Conservation (phyloP, 176 grass and related monocot species). For the Musa schizocarpa region DNA sequence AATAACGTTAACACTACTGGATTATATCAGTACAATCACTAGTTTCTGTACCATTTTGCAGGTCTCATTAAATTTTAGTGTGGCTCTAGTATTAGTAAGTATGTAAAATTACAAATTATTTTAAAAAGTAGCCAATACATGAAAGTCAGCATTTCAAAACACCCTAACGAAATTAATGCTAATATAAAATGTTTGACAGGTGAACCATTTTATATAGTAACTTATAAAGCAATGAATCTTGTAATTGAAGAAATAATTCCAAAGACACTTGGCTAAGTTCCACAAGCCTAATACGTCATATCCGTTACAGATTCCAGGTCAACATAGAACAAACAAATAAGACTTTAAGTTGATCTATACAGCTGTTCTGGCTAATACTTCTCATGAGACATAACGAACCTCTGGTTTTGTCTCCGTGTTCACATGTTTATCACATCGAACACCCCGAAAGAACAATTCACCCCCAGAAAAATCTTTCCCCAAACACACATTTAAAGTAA, state of each 20-base stretch:
- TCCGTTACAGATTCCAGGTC: background rate
- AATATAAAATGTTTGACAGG: background rate
- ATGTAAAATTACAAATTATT: background rate
- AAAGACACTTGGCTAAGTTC: background rate
- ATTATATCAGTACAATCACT: background rate
- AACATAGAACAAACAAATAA: background rate
- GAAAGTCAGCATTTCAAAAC: background rate
- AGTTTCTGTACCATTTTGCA: background rate
- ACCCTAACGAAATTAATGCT: background rate
- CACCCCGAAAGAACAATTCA: conserved; percentile 91
- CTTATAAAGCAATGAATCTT: background rate
- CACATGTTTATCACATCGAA: conserved; percentile 93
- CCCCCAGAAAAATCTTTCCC: conserved; percentile 92
- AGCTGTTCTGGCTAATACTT: background rate
- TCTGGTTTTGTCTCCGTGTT: conserved; percentile 80
- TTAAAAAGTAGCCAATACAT: background rate
- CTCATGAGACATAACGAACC: conserved; percentile 24
- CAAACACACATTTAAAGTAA: conserved; percentile 94
- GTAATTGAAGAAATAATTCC: background rate
- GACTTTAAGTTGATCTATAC: background rate
- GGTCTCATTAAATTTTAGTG: background rate
- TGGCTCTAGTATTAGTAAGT: background rate
- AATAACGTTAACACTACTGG: background rate
- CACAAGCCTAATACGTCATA: background rate
- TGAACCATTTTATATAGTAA: background rate